Conservation (phyloP, 2,329 filamentous ascomycete species). For the Penicillium verrucosum region DNA sequence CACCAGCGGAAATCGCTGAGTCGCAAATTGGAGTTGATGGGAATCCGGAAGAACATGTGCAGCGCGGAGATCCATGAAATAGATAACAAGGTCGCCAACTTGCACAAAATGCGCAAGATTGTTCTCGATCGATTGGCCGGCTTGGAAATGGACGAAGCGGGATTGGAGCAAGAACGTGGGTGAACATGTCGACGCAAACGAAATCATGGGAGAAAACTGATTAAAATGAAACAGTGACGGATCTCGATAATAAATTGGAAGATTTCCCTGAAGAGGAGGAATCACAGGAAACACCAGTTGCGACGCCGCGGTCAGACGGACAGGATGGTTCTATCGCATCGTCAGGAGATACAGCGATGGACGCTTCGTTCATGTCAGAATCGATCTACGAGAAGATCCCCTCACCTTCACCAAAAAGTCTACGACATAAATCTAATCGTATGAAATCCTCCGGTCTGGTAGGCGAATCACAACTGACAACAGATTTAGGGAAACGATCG, state of each 20-base stretch:
- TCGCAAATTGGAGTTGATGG: constrained; percentile 86
- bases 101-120: constrained; percentile 88
- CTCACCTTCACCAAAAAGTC: constrained; percentile 56
- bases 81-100: constrained; percentile 91
- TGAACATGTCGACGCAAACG: constrained; percentile 14
- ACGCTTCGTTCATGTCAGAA: constrained; percentile 86
- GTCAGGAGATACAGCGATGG: constrained; percentile 53
- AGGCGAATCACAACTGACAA: constrained; percentile 33
- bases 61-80: constrained; percentile 94
- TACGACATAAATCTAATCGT: constrained; percentile 48
- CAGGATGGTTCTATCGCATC: constrained; percentile 49
- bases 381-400: constrained; percentile 95
- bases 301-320: constrained; percentile 33
- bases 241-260: constrained; percentile 61
- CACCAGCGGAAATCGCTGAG: constrained; percentile 76
- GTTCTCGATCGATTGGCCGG: constrained; percentile 81
- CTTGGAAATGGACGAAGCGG: constrained; percentile 83
- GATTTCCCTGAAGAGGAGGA: constrained; percentile 54
- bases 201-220: constrained; percentile 2
- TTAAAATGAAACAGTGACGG: constrained; percentile 44
- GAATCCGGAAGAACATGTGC: constrained; percentile 94
- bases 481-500: constrained; percentile 59
- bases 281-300: constrained; percentile 28
- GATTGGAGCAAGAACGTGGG: constrained; percentile 84
- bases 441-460: constrained; percentile 10